Evolutionary conservation across 2,329 filamentous ascomycete genomes (phyloP).

Genomic region (Alternaria hordeiaustralica): DNA sequence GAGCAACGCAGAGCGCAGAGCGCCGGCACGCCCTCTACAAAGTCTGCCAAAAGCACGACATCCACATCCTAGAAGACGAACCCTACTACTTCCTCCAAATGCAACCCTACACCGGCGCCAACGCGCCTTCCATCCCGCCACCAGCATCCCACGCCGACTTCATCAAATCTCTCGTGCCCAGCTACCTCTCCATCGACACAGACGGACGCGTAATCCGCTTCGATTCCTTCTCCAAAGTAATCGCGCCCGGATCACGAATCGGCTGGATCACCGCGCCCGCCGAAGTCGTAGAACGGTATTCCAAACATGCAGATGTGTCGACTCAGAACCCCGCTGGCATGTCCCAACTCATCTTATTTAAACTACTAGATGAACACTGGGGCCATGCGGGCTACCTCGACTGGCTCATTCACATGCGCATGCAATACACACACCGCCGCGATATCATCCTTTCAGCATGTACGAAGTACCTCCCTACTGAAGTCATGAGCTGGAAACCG

Average conservation of each 20-base stretch:
- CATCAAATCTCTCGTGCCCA: constrained; percentile 73
- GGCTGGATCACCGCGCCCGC: constrained; percentile 91
- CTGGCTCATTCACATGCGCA: constrained; percentile 84
- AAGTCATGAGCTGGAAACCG: constrained; percentile 78
- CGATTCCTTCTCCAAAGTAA: constrained; percentile 92
- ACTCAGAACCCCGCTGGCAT: constrained; percentile 87
- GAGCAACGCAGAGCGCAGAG: constrained; percentile 75
- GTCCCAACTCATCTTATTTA: constrained; percentile 82
- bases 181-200: constrained; percentile 78
- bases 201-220: constrained; percentile 89
- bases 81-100: constrained; percentile 95
- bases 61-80: constrained; percentile 90
- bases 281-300: constrained; percentile 82
- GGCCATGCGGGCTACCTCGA: constrained; percentile 87
- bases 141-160: constrained; percentile 74
- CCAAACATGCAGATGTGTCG: constrained; percentile 80
- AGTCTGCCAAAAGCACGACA: constrained; percentile 81
- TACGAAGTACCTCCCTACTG: constrained; percentile 74
- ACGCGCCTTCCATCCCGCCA: constrained; percentile 59
- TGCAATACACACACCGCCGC: constrained; percentile 80
- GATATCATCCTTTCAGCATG: constrained; percentile 81
- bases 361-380: constrained; percentile 92
- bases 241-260: constrained; percentile 79
- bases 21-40: constrained; percentile 76
- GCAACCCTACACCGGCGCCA: constrained; percentile 71